These are phyloP conservation scores for Rosa chinensis DNA, from an alignment of 306 rosid genomes.

Conservation along the genomic window DNA sequence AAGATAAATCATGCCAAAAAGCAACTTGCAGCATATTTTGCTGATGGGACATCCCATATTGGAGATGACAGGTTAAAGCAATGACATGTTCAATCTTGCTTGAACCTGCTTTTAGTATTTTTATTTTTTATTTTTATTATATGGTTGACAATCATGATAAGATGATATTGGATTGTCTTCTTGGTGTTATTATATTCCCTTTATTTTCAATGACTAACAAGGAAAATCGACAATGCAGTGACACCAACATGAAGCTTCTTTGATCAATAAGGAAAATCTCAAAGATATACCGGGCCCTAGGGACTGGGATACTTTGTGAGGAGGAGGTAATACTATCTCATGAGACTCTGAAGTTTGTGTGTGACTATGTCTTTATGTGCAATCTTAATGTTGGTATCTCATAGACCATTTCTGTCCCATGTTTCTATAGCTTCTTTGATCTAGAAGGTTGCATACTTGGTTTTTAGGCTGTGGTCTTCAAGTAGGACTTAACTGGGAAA, in stretches of 20 bases:
- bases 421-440: background rate
- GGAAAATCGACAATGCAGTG: conserved; percentile 36
- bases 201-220: background rate
- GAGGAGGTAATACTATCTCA: conserved; percentile 55
- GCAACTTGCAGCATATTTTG: conserved; percentile 77
- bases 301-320: conserved; percentile 57
- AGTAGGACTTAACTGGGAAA: background rate
- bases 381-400: background rate
- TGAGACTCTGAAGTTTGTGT: background rate
- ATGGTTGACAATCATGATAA: conserved; percentile 3
- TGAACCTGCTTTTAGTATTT: conserved; percentile 4
- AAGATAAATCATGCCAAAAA: conserved; percentile 71
- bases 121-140: background rate
- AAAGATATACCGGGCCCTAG: conserved; percentile 80
- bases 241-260: conserved; percentile 38
- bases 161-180: too few relatives aligned
- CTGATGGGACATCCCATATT: conserved; percentile 69
- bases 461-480: background rate
- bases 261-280: conserved; percentile 55
- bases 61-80: conserved; percentile 57
- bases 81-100: conserved; percentile 15
- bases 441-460: background rate
- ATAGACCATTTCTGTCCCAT: background rate
- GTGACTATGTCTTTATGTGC: background rate
- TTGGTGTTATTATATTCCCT: background rate